These are phyloP conservation scores for Mimosa bimucronata DNA, from an alignment of 306 rosid species.

Conservation along the genomic window DNA sequence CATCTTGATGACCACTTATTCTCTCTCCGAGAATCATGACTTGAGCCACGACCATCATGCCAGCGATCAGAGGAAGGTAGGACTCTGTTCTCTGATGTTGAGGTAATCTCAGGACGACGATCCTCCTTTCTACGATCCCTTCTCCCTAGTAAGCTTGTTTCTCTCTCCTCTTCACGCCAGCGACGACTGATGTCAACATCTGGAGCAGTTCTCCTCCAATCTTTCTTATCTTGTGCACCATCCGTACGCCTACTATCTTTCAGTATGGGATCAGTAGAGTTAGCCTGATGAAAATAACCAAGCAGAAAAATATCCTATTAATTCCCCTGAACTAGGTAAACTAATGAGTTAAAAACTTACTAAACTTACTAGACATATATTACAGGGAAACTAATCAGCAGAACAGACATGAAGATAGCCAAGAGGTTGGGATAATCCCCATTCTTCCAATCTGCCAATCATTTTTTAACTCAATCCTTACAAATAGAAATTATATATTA, in stretches of 20 bases:
- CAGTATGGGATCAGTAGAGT: constrained; percentile 55
- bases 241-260: constrained; percentile 69
- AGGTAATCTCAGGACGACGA: constrained; percentile 56
- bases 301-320: constrained; percentile 37
- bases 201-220: constrained; percentile 62
- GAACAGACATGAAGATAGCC: constrained; percentile 13
- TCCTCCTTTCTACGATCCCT: constrained; percentile 75
- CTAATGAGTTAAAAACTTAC: neutral
- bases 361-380: neutral
- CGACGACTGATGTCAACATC: constrained; percentile 61
- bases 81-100: constrained; percentile 57
- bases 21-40: constrained; percentile 69
- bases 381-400: neutral
- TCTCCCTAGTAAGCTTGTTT: constrained; percentile 71
- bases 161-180: constrained; percentile 92
- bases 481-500: constrained; percentile 7
- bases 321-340: constrained; percentile 6
- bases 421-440: neutral
- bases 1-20: constrained; percentile 84
- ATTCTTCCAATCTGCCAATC: neutral
- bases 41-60: constrained; percentile 59
- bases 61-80: constrained; percentile 55
- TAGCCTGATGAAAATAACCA: constrained; percentile 52
- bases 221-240: constrained; percentile 72
- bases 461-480: neutral